phyloP scores from a whole-genome alignment of 228 moss, liverwort and hornwort genomes.

The Sphagnum fallax region DNA sequence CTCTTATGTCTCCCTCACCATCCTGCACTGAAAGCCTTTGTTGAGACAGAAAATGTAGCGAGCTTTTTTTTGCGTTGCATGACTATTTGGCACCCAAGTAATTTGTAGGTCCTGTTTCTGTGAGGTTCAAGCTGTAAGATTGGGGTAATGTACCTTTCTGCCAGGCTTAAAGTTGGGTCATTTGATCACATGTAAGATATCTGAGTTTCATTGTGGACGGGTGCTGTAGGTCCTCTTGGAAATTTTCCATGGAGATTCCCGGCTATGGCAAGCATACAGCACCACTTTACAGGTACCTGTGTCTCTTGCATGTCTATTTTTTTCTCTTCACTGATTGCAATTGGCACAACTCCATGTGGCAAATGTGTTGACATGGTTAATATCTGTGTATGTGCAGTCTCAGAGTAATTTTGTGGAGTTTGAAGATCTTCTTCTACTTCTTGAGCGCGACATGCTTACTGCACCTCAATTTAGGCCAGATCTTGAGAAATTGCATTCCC shows the following conservation, averaged over 20 bases:
- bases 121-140: too few relatives aligned
- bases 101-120: too few relatives aligned
- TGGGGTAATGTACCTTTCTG: too few relatives aligned
- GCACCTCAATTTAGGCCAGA: not conserved
- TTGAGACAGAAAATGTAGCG: too few relatives aligned
- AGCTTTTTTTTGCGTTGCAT: too few relatives aligned
- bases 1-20: too few relatives aligned
- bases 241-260: slow-evolving; percentile 66
- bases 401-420: slow-evolving; percentile 39
- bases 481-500: not conserved
- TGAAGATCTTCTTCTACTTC: slow-evolving; percentile 31
- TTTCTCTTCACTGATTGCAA: not conserved
- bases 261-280: slow-evolving; percentile 83
- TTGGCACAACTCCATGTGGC: not conserved
- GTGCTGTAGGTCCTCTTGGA: slow-evolving; percentile 60
- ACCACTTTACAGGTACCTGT: slow-evolving; percentile 72
- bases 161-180: too few relatives aligned
- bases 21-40: too few relatives aligned
- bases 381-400: slow-evolving; percentile 12
- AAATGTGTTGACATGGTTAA: too few relatives aligned
- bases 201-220: too few relatives aligned
- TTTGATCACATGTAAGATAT: too few relatives aligned
- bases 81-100: too few relatives aligned
- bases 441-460: slow-evolving; percentile 27
- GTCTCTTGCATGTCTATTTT: not conserved